Base-by-base conservation (phyloP, 2,329 filamentous ascomycete genomes). In the Exophiala mesophila region DNA sequence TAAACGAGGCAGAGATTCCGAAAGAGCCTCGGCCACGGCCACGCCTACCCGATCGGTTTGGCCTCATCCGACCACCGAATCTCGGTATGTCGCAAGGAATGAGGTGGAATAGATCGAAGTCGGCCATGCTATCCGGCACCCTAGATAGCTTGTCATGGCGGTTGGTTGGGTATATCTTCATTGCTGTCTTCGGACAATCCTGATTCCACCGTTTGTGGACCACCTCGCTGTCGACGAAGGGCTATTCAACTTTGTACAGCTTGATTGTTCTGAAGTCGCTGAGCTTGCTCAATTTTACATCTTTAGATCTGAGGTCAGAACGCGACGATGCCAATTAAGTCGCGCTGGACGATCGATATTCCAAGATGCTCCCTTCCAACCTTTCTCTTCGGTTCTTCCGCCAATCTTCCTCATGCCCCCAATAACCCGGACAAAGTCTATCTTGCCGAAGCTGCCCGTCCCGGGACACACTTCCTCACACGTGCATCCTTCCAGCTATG, bases 401-500 rank as follows among this genome's bases (percentile, higher is more conserved):
- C 67, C 1, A 62, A 61, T 2, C 60, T 57, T 4, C 49, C 58
- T 3, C 13, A 29, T 32, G 30, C 21, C 10, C 13, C 20, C 15
- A 45, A 57, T 3, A 49, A 69, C 2, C 57, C 63, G 2, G 59
- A 55, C 12, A 63, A 59, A 20, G 49, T 62, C 4, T 26, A 13
- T 12, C 74, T 81, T 55, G 66, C 69, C 32, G 77, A 79, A 50
- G 78, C 80, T 1, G 67, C 68, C 3, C 64, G 79, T 34, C 74
- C 77, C 0, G 62, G 62, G 9, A 77, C 72, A 34, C 55, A 57
- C 36, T 75, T 69, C 44, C 61, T 82, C 44, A 81, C 72, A 33
- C 79, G 75, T 55, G 61, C 67, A 1, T 62, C 67, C 43, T 83
- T 80, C 58, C 78, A 82, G 9, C 65, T 79, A 46, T 78, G 82